phyloP scores from a whole-genome alignment of 441 rosid species.

The Erodium moschatum region DNA sequence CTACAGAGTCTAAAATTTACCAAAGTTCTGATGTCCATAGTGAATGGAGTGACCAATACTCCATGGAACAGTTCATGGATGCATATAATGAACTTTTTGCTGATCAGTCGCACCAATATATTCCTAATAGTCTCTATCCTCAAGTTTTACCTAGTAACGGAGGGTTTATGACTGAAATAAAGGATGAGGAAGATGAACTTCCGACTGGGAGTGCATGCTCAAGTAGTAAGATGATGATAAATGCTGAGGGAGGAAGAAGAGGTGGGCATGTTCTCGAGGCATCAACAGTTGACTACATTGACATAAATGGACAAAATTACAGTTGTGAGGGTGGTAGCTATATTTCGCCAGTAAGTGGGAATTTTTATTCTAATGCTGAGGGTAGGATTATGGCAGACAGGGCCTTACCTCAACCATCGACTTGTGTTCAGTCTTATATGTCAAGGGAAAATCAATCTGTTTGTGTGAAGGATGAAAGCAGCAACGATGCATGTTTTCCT shows the following conservation, averaged over 20 bases:
- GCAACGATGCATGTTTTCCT: conserved; percentile 27
- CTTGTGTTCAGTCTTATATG: conserved; percentile 25
- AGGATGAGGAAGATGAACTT: conserved; percentile 36
- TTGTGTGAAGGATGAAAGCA: conserved; percentile 26
- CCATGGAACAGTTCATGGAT: conserved; percentile 28
- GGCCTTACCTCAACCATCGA: conserved; percentile 22
- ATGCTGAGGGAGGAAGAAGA: conserved; percentile 28
- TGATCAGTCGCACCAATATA: conserved; percentile 21
- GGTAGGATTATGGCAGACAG: conserved; percentile 25
- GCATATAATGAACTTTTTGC: conserved; percentile 26
- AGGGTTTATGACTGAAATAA: conserved; percentile 29
- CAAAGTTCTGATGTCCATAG: conserved; percentile 33
- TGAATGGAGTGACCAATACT: conserved; percentile 26
- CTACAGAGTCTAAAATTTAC: conserved; percentile 33
- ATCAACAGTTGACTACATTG: conserved; percentile 22
- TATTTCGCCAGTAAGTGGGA: conserved; percentile 25
- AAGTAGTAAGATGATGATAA: conserved; percentile 28
- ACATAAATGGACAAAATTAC: conserved; percentile 28
- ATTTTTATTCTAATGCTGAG: conserved; percentile 25
- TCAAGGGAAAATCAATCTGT: conserved; percentile 21
- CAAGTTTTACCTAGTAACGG: conserved; percentile 32
- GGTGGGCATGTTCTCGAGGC: conserved; percentile 29
- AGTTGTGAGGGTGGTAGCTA: conserved; percentile 29
- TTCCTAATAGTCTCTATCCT: conserved; percentile 23
- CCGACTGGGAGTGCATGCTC: conserved; percentile 33